Evolutionary conservation across 2,329 filamentous ascomycete genomes (phyloP), one percentile per base, ranked within the genome.

Genomic region (Pseudocercospora macadamiae): DNA sequence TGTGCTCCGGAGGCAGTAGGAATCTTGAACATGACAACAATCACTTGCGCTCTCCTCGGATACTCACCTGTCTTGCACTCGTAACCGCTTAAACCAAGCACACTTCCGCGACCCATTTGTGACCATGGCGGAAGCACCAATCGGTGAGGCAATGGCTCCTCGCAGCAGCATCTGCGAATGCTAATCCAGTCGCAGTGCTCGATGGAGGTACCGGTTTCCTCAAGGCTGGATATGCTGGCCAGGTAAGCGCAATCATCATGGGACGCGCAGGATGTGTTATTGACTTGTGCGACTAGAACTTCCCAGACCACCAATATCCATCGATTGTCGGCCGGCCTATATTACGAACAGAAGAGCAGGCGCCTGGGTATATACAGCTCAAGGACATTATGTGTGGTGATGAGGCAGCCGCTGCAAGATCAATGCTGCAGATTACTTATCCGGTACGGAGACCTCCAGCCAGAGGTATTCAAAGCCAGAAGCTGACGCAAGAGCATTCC

Each of bases 351-450:
- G 95, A 99, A 82, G 95, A 99, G 79, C 81, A 88, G 85, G 77
- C 89, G 86, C 23, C 64, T 23, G 80, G 83, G 63, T 85, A 88
- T 70, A 83, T 88, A 64, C 81, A 88, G 68, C 86, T 93, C 78
- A 97, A 97, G 84, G 95, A 99, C 80, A 97, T 99, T 75, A 99
- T 99, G 95, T 97, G 93, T 79, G 95, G 95, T 75, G 95, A 99
- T 80, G 93, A 99, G 80, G 95, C 95, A 51, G 93, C 95, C 14
- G 92, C 92, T 54, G 93, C 95, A 66, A 88, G 95, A 72, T 96
- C 90, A 63, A 96, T 97, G 92, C 87, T 99, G 62, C 95, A 99
- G 78, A 96, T 99, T 74, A 96, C 89, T 77, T 99, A 99, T 76
- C 95, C 95, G 69, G 86, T 89, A 84, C 68, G 83, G 26, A 16